These are phyloP conservation scores for Cercospora brassicicola DNA, from an alignment of 2,329 filamentous ascomycete genomes.

Conservation along the genomic window DNA sequence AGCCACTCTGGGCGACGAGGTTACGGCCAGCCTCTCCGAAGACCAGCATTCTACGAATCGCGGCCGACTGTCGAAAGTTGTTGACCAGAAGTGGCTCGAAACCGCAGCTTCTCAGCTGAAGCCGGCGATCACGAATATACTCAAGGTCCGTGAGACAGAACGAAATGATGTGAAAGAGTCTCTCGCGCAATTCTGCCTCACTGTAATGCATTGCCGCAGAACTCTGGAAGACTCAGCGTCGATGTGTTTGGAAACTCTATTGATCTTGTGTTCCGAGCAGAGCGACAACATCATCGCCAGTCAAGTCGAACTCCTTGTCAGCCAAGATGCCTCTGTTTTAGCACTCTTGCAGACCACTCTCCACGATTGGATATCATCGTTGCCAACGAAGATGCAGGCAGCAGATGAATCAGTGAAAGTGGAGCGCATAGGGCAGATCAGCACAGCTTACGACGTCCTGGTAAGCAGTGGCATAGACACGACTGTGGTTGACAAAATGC, in stretches of 20 bases:
- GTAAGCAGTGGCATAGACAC: slow-evolving; percentile 64
- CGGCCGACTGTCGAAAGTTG: slow-evolving; percentile 34
- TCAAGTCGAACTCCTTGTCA: slow-evolving; percentile 60
- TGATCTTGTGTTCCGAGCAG: slow-evolving; percentile 63
- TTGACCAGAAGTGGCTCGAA: slow-evolving; percentile 63
- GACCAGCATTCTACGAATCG: background rate
- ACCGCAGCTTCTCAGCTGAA: slow-evolving; percentile 81
- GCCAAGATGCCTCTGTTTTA: slow-evolving; percentile 61
- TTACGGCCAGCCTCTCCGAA: background rate
- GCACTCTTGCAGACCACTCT: slow-evolving; percentile 68
- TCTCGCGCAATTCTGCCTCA: slow-evolving; percentile 69
- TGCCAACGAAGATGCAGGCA: slow-evolving; percentile 79
- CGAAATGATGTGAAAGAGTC: slow-evolving; percentile 67
- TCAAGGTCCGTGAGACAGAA: slow-evolving; percentile 72
- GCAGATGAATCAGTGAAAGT: slow-evolving; percentile 78
- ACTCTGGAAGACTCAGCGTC: slow-evolving; percentile 68
- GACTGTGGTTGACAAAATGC: slow-evolving; percentile 63
- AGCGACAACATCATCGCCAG: slow-evolving; percentile 40
- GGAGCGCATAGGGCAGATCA: slow-evolving; percentile 71
- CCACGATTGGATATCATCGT: slow-evolving; percentile 76
- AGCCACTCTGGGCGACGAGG: slow-evolving; percentile 21
- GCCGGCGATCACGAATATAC: slow-evolving; percentile 73
- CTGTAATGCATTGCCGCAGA: slow-evolving; percentile 71
- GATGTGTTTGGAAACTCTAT: slow-evolving; percentile 77
- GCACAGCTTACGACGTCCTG: slow-evolving; percentile 68